Base-by-base conservation (phyloP, 345 rosid species). In the Brassica juncea region DNA sequence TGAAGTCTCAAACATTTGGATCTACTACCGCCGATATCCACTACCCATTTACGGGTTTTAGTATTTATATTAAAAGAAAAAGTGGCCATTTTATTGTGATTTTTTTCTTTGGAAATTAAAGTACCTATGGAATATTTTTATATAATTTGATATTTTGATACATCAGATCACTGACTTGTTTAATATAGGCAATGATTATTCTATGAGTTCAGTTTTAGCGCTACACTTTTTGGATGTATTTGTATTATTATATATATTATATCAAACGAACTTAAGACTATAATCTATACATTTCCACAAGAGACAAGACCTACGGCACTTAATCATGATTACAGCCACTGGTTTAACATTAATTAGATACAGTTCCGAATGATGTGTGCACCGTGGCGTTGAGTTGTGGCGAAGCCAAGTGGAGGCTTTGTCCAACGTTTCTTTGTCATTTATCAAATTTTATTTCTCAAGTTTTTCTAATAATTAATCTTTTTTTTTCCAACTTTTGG, bases 291-390 rank as follows among this genome's bases (percentile, higher is more conserved):
- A 19, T 57, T 60, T 44, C 16, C 37, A 44, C n/a, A 42, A 61
- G 74, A 74, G 78, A 73, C 74, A 79, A 79, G 65, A 72, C 42
- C 74, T 68, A 47, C 65, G 70, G 15, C 25, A 79, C 73, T 68
- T 67, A 74, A 73, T 47, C 70, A 74, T 80, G 59, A 80, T 68
- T 73, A 68, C 72, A 66, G 68, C 61, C 11, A 72, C 57, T 30
- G 31, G 64, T 79, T 61, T 66, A 72, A 31, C 55, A 73, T 72
- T 66, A 73, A 30, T 52, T 61, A 80, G 66, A 74, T 80, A 74
- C 66, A 68, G 74, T 62, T 59, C 74, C 65, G 25, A 54, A 78
- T 78, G 74, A 67, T 73, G 78, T 58, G 55, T 66, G 73, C 30
- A 68, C 63, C 60, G 16, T 27, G 65, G 65, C 65, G n/a, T 58